Evolutionary conservation across 2,329 filamentous ascomycete species (phyloP).

Genomic region (Didymella lethalis): DNA sequence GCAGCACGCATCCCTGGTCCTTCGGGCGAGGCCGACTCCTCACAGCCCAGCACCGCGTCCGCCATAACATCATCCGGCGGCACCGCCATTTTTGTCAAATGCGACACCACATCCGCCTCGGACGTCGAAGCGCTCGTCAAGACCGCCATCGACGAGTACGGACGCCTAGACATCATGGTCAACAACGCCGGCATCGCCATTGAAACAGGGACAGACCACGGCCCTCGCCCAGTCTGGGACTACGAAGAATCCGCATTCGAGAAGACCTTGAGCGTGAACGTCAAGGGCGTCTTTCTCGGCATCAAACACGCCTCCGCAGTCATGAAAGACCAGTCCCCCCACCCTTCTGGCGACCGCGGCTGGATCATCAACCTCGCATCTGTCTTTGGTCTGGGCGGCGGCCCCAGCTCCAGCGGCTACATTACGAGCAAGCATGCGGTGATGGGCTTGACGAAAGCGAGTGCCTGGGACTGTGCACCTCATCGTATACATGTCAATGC

Average conservation of each 20-base stretch:
- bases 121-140: constrained; percentile 55
- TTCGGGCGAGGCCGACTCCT: constrained; percentile 22
- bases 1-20: constrained; percentile 26
- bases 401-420: constrained; percentile 44
- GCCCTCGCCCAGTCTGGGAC: constrained; percentile 54
- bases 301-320: constrained; percentile 58
- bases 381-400: constrained; percentile 47
- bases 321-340: constrained; percentile 59
- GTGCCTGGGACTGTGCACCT: constrained; percentile 60
- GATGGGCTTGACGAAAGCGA: constrained; percentile 57
- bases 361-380: constrained; percentile 64
- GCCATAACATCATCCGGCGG: constrained; percentile 42
- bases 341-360: constrained; percentile 52
- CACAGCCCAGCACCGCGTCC: constrained; percentile 39
- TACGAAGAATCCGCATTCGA: constrained; percentile 59
- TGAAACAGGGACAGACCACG: constrained; percentile 40
- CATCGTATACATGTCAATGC: constrained; percentile 62
- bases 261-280: constrained; percentile 48
- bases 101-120: constrained; percentile 54
- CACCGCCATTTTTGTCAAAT: constrained; percentile 47
- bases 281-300: constrained; percentile 52
- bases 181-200: constrained; percentile 59
- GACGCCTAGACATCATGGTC: constrained; percentile 59
- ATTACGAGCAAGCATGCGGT: constrained; percentile 61
- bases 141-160: constrained; percentile 54